phyloP scores from a whole-genome alignment of 2,329 filamentous ascomycete species.

The Ascosphaera apis region DNA sequence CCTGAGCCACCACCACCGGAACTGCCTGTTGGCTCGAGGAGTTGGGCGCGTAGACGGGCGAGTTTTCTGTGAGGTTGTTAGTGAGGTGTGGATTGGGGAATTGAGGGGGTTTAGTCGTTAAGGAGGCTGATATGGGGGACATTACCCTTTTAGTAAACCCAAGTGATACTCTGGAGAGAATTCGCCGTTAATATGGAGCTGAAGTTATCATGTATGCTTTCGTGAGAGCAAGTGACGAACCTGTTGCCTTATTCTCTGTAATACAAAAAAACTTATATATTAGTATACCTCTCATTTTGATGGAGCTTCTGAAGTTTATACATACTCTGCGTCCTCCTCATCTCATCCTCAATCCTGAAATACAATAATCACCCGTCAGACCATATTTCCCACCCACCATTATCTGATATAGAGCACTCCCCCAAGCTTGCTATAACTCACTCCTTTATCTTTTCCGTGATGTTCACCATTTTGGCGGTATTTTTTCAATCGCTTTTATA shows the following conservation, averaged over 20 bases:
- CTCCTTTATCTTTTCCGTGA: conserved; percentile 99
- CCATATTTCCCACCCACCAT: too few relatives aligned
- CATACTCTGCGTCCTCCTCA: conserved; percentile 95
- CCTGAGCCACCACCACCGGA: conserved; percentile 57
- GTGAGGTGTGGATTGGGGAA: too few relatives aligned
- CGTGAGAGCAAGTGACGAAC: conserved; percentile 33
- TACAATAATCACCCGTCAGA: too few relatives aligned
- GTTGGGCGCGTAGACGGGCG: conserved; percentile 75
- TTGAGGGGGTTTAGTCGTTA: too few relatives aligned
- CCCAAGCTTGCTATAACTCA: conserved; percentile 23
- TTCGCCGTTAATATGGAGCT: too few relatives aligned
- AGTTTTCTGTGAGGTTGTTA: conserved; percentile 48
- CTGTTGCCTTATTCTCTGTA: conserved; percentile 93
- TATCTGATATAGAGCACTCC: too few relatives aligned
- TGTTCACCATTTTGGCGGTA: conserved; percentile 74
- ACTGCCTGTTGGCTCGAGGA: conserved; percentile 71
- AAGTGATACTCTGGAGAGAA: conserved; percentile 71
- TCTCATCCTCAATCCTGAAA: conserved; percentile 93
- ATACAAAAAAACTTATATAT: conserved; percentile 11
- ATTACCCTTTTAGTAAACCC: conserved; percentile 85
- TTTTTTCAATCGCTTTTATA: too few relatives aligned
- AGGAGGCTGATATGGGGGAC: too few relatives aligned
- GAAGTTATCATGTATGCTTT: too few relatives aligned
- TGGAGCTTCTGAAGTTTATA: conserved; percentile 9
- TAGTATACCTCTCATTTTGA: conserved; percentile 1